Evolutionary conservation across 768 basidiomycete species (phyloP).

Genomic region (Paxillus involutus): DNA sequence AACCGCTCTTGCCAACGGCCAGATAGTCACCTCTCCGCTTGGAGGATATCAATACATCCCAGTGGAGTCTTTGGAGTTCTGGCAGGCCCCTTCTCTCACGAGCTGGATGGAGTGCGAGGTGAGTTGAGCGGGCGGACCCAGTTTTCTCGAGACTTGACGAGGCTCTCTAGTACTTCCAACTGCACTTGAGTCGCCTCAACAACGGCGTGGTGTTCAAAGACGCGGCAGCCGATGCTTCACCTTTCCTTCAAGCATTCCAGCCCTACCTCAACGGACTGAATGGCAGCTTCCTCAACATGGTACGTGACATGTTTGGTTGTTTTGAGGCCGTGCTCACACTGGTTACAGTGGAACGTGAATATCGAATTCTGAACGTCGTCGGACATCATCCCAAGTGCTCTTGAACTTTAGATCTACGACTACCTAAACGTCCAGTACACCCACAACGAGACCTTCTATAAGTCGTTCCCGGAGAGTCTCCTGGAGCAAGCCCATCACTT

Average conservation of each 20-base stretch:
- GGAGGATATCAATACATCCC: conserved; percentile 87
- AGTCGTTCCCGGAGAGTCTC: conserved; percentile 67
- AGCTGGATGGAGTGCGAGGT: conserved; percentile 70
- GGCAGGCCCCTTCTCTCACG: conserved; percentile 60
- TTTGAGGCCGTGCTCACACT: conserved; percentile 7
- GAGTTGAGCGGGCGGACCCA: not conserved
- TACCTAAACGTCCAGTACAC: conserved; percentile 72
- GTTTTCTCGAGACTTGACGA: not conserved
- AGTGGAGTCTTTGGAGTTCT: conserved; percentile 56
- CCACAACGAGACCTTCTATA: conserved; percentile 79
- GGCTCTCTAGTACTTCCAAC: conserved; percentile 25
- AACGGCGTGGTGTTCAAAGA: conserved; percentile 48
- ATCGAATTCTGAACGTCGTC: not conserved
- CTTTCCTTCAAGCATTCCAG: conserved; percentile 63
- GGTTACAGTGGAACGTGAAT: conserved; percentile 70
- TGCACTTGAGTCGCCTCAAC: conserved; percentile 24
- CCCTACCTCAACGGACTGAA: conserved; percentile 71
- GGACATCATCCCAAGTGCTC: not conserved
- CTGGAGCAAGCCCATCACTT: conserved; percentile 70
- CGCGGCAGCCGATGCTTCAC: conserved; percentile 50
- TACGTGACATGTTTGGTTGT: conserved; percentile 34
- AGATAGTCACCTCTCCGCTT: conserved; percentile 69
- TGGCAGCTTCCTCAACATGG: conserved; percentile 63
- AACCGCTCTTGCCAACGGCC: conserved; percentile 72
- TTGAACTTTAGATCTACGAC: conserved; percentile 59